Conservation (phyloP, 495 filamentous ascomycete species). For the Chaetomium cochliodes region DNA sequence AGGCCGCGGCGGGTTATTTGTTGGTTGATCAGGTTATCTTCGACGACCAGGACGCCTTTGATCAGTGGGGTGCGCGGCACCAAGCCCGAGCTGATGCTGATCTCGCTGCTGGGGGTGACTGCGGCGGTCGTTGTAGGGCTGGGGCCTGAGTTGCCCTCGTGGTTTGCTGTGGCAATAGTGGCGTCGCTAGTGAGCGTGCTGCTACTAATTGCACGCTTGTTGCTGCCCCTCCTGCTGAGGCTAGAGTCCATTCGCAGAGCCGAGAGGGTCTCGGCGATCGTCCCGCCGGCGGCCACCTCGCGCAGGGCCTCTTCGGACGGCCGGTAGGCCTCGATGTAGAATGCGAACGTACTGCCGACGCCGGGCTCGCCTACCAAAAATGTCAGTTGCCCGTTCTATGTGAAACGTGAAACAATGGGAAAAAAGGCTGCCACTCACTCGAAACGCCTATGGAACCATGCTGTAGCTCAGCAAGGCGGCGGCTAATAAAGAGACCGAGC, state of each 20-base stretch:
- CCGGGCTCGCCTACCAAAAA: conserved; percentile 55
- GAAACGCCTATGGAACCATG: conserved; percentile 71
- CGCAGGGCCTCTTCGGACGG: conserved; percentile 36
- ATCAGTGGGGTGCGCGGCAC: conserved; percentile 25
- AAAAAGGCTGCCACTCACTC: not conserved
- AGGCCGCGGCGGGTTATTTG: conserved; percentile 65
- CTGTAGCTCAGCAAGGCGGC: conserved; percentile 70
- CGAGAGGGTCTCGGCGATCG: conserved; percentile 23
- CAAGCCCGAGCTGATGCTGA: not conserved
- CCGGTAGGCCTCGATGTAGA: conserved; percentile 65
- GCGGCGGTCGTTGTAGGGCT: not conserved
- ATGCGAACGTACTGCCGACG: conserved; percentile 73
- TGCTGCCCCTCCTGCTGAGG: conserved; percentile 1
- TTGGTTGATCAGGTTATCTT: conserved; percentile 79
- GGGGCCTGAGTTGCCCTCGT: not conserved
- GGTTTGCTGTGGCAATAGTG: not conserved
- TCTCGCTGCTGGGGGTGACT: conserved; percentile 13
- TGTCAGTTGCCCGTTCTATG: not conserved
- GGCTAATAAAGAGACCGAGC: conserved; percentile 73
- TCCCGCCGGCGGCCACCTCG: conserved; percentile 30
- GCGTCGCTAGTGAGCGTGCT: conserved; percentile 16
- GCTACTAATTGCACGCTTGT: conserved; percentile 15
- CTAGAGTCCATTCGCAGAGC: conserved; percentile 12
- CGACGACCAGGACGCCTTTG: conserved; percentile 61
- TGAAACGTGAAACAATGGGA: not conserved